These are phyloP conservation scores for carrot (Daucus carota) DNA, from an alignment of 129 eudicot species.

Conservation along the genomic window DNA sequence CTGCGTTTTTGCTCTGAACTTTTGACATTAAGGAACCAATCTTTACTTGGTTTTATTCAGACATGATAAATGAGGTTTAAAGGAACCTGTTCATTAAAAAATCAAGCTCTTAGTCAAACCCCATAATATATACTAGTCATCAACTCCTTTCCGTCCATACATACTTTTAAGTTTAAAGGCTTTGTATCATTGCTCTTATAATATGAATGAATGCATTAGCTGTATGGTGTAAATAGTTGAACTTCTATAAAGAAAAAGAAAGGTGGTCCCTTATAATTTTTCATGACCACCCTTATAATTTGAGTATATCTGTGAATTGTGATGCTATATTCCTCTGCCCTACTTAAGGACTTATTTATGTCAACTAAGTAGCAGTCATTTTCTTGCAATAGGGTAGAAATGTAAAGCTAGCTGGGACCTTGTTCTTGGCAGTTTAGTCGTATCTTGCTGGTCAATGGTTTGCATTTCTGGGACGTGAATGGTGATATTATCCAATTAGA, in stretches of 20 bases:
- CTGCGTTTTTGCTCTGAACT: background rate
- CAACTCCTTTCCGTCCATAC: background rate
- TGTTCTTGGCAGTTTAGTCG: background rate
- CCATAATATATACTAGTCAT: background rate
- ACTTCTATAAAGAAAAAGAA: background rate
- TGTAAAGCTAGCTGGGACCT: background rate
- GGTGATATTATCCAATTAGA: background rate
- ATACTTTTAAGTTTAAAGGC: background rate
- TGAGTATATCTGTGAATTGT: background rate
- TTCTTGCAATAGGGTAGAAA: conserved; percentile 10
- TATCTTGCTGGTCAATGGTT: background rate
- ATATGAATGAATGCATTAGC: background rate
- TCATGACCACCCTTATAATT: too few species aligned
- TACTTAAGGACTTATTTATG: background rate
- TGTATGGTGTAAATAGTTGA: background rate
- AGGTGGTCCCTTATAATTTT: background rate
- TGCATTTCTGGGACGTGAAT: background rate
- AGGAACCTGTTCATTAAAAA: background rate
- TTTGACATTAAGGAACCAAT: background rate
- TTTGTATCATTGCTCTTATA: background rate
- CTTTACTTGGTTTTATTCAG: background rate
- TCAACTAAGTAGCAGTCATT: background rate
- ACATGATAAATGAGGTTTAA: background rate
- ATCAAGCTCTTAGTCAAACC: background rate
- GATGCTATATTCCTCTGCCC: too few species aligned